Evolutionary conservation across 2,329 filamentous ascomycete genomes (phyloP), one percentile per base, ranked within the genome.

Genomic region (Ophidiomyces ophidiicola): DNA sequence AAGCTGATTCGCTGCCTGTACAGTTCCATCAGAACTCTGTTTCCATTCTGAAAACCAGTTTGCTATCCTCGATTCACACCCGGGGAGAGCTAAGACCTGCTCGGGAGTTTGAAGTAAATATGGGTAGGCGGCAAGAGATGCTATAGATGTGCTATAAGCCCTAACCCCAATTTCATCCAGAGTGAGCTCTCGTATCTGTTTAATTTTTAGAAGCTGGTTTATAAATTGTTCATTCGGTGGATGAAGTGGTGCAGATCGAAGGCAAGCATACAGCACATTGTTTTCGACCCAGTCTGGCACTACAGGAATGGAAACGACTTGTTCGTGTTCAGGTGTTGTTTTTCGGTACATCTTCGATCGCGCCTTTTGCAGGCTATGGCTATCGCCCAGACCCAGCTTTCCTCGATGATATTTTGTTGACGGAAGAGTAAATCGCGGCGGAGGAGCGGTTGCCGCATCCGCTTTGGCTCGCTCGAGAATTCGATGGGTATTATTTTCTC

Each of bases 131-230:
- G 83, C 76, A 12, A 98, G 59, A 0, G 82, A 66, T 4, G 90
- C 85, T 47, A 96, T 93, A 8, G 81, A 78, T 1, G 81, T 86
- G 20, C 82, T 87, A 55, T 96, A 96, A 0, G 88, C 86, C 34
- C 85, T 74, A 0, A 87, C 76, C 2, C 84, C 85, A 43, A 92
- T 76, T 32, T 81, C 70, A 50, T 94, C 86, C 6, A 76, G 74
- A 1, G 72, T 77, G 1, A 94, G 66, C 11, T 75, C 69, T 15
- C 88, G 74, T 2, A 79, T 70, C 2, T 73, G 74, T 32, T 80
- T 75, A 47, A 96, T 84, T 43, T 80, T 78, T 49, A 77, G 73
- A 4, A 98, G 69, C 44, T 82, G 70, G 1, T 71, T 61, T 29
- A 94, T 74, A 55, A 98, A 96, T 0, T 59, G 59, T 29, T 75